Percentiles rank a stretch among this genome's conserved stretches.
phyloP scores from a whole-genome alignment of 495 filamentous ascomycete species.

The Cryomyces antarcticus region DNA sequence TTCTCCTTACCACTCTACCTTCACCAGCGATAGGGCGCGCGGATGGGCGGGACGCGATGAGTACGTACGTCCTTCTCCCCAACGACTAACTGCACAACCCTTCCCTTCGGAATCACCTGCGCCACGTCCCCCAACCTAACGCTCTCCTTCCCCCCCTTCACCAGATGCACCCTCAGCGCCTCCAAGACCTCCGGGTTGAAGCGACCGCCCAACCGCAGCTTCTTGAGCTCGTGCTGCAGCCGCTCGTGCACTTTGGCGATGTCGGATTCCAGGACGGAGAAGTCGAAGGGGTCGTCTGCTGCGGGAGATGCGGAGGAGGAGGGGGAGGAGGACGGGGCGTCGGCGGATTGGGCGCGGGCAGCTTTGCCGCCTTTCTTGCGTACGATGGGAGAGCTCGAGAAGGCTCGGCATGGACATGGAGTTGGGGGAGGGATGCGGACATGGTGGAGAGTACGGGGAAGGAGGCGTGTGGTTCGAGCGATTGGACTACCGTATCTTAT shows the following conservation, averaged over 20 bases:
- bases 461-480: too few species aligned
- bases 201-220: slow-evolving; percentile 42
- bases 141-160: slow-evolving; percentile 19
- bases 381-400: slow-evolving; percentile 8
- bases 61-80: slow-evolving; percentile 37
- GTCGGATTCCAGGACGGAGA: slow-evolving; percentile 38
- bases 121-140: slow-evolving; percentile 50
- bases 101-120: slow-evolving; percentile 52
- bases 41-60: slow-evolving; percentile 1
- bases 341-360: slow-evolving; percentile 7
- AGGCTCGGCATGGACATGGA: slow-evolving; percentile 1
- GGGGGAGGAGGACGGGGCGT: slow-evolving; percentile 8
- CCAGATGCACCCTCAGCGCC: slow-evolving; percentile 35
- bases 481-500: too few species aligned
- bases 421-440: too few species aligned
- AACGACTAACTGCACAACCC: slow-evolving; percentile 44
- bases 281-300: slow-evolving; percentile 43
- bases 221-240: slow-evolving; percentile 41
- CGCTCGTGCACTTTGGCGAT: slow-evolving; percentile 34
- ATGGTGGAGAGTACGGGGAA: too few species aligned
- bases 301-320: slow-evolving; percentile 1
- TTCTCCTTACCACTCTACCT: background rate
- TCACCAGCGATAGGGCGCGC: background rate
- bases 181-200: slow-evolving; percentile 52
- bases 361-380: slow-evolving; percentile 20